A percentile compares a stretch with the other conserved stretches of the same genome.
Conservation (phyloP, 2,329 filamentous ascomycete genomes). For the Reticulascus tulasneorum region DNA sequence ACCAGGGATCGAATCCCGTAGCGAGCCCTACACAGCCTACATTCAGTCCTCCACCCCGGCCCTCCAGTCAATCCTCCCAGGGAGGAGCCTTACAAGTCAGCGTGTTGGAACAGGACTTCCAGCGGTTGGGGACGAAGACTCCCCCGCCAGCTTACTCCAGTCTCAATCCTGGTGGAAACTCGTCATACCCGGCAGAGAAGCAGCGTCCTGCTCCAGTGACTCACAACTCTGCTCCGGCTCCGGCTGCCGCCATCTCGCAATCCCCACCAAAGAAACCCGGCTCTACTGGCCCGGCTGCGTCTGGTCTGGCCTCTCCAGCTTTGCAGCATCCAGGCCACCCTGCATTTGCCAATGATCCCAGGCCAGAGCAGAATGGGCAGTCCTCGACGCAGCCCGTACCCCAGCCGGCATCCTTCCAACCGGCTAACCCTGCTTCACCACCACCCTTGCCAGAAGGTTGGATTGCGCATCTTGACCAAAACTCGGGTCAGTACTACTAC, state of each 20-base stretch:
- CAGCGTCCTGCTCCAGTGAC: slow-evolving; percentile 41
- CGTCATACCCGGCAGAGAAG: slow-evolving; percentile 78
- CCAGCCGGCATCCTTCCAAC: slow-evolving; percentile 32
- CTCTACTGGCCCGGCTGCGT: slow-evolving; percentile 17
- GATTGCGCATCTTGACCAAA: slow-evolving; percentile 95
- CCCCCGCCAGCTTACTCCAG: slow-evolving; percentile 95
- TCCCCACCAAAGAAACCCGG: slow-evolving; percentile 25
- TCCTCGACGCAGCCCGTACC: slow-evolving; percentile 4
- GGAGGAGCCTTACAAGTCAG: slow-evolving; percentile 52
- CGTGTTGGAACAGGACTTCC: slow-evolving; percentile 81
- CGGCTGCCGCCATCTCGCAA: slow-evolving; percentile 23
- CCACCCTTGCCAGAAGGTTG: slow-evolving; percentile 94
- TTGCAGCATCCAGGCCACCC: slow-evolving; percentile 68
- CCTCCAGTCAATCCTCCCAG: slow-evolving; percentile 22
- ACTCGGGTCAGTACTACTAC: slow-evolving; percentile 97
- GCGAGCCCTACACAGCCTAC: slow-evolving; percentile 45
- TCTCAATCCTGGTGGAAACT: slow-evolving; percentile 49
- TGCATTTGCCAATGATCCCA: slow-evolving; percentile 83
- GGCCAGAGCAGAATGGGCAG: slow-evolving; percentile 44
- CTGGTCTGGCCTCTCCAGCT: slow-evolving; percentile 40
- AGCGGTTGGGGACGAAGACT: slow-evolving; percentile 75
- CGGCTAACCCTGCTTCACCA: slow-evolving; percentile 70
- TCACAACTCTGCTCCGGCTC: slow-evolving; percentile 21
- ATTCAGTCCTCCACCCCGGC: slow-evolving; percentile 40
- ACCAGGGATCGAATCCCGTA: slow-evolving; percentile 78